phyloP scores from a whole-genome alignment of 352 stramenopile genomes.

The Pythium aquatile region DNA sequence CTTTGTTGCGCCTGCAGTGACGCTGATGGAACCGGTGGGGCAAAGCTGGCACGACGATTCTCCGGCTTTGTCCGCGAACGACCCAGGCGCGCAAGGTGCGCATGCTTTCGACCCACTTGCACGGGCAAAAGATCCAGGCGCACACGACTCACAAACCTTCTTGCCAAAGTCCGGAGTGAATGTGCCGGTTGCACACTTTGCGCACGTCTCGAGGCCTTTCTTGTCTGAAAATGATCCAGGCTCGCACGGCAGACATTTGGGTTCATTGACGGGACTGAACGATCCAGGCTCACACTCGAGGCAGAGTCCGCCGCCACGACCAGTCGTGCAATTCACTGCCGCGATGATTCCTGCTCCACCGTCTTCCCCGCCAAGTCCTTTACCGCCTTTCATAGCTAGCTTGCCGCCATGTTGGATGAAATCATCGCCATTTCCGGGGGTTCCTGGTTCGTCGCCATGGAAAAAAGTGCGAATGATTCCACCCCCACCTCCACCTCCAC shows the following conservation, averaged over 20 bases:
- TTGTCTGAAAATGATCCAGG: conserved; percentile 60
- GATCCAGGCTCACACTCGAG: conserved; percentile 58
- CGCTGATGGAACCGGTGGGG: conserved; percentile 58
- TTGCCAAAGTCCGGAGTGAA: conserved; percentile 78
- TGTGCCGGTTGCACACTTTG: conserved; percentile 46
- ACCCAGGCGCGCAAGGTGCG: conserved; percentile 52
- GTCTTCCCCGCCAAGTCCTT: conserved; percentile 45
- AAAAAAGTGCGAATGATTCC: conserved; percentile 30
- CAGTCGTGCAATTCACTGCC: conserved; percentile 57
- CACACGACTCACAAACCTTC: conserved; percentile 59
- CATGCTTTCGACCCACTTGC: conserved; percentile 52
- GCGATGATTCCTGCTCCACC: conserved; percentile 50
- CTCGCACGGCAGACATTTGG: conserved; percentile 66
- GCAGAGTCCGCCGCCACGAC: conserved; percentile 67
- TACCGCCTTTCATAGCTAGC: conserved; percentile 24
- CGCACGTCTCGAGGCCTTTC: conserved; percentile 42
- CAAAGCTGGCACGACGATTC: conserved; percentile 50
- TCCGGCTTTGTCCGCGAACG: conserved; percentile 45
- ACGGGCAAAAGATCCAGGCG: conserved; percentile 49
- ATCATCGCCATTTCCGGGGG: conserved; percentile 28
- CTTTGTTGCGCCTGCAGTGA: conserved; percentile 42
- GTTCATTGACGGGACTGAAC: conserved; percentile 57
- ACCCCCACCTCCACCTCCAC: conserved; percentile 38
- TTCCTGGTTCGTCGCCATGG: conserved; percentile 22
- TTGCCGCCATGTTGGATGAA: conserved; percentile 32